Evolutionary conservation across 2,329 filamentous ascomycete genomes (phyloP), one percentile per base, ranked within the genome.

Genomic region (Penicillium verrucosum): DNA sequence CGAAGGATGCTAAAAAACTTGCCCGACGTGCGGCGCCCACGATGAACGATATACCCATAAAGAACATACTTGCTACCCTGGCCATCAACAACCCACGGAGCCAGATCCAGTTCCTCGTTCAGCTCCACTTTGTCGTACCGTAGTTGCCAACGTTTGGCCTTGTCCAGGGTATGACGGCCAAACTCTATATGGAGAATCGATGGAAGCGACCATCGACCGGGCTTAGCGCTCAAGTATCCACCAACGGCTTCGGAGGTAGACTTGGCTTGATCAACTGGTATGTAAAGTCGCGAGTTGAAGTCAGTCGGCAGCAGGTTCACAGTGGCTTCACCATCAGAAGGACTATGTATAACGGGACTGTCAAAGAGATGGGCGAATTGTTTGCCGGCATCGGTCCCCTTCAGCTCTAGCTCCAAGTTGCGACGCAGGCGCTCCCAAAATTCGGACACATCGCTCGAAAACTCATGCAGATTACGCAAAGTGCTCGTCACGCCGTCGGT

Each of bases 1-100:
- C 84, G 78, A 46, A 87, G 69, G 34, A 85, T 80, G n/a, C 81
- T 80, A 62, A 84, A 82, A 71, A 85, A 87, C 37, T 81, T 77
- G 46, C 80, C 80, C 5, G 83, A 86, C 21, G 81, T 81, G 16
- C 85, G 78, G 42, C 79, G 78, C 27, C 83, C 84, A 58, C 80
- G 80, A 64, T 87, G 85, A 3, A 84, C 82, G 32, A 86, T 73
- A 60, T 86, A 82, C 3, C 83, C 83, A 60, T 84, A 86, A 0
- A 87, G 76, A 1, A 79, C 80, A 64, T 86, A 87, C 11, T 74
- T 67, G 12, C 72, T 73, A 9, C 67, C 74, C 27, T 75, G 65
- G 2, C 61, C 67, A 32, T 74, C 68, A 18, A 68, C 57, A 2
- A 72, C 67, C 55, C 67, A 72, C 5, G 68, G 64, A 1, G 69